Conservation (phyloP, 2,329 filamentous ascomycete species). For the Cordyceps fumosorosea region DNA sequence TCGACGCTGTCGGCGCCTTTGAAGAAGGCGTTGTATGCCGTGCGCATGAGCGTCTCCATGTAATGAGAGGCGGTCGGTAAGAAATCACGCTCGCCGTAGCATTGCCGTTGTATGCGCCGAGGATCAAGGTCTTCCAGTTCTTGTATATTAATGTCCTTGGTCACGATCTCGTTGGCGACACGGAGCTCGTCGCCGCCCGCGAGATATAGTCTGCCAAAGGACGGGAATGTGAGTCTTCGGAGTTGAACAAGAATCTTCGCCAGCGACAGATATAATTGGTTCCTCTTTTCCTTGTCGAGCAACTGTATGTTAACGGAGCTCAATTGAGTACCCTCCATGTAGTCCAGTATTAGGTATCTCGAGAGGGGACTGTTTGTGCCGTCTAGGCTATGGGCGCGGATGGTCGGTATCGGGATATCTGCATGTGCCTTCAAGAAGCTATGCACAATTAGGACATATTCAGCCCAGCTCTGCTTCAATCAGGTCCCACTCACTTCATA, state of each 20-base stretch:
- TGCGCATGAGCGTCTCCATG: slow-evolving; percentile 19
- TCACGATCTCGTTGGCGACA: slow-evolving; percentile 12
- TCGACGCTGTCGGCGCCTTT: slow-evolving; percentile 16
- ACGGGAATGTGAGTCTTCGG: slow-evolving; percentile 15
- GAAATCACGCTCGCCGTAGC: slow-evolving; percentile 5
- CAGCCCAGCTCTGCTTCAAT: background rate
- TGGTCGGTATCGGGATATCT: slow-evolving; percentile 14
- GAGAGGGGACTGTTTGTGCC: slow-evolving; percentile 3
- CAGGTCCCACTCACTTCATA: slow-evolving; percentile 13
- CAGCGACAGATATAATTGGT: slow-evolving; percentile 7
- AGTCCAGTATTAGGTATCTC: slow-evolving; percentile 19
- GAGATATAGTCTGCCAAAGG: slow-evolving; percentile 15
- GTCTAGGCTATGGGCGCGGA: slow-evolving; percentile 12
- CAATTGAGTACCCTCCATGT: slow-evolving; percentile 14
- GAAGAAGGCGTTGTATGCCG: slow-evolving; percentile 22
- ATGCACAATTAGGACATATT: background rate
- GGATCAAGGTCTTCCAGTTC: slow-evolving; percentile 21
- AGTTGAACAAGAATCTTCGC: slow-evolving; percentile 14
- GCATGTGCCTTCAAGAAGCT: slow-evolving; percentile 15
- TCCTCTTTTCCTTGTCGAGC: background rate
- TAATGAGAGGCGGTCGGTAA: slow-evolving; percentile 20
- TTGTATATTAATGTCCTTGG: slow-evolving; percentile 21
- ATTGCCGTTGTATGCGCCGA: slow-evolving; percentile 14
- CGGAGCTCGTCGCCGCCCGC: slow-evolving; percentile 4
- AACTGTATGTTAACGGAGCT: background rate